Evolutionary conservation across 1,284 basidiomycete genomes (phyloP), one percentile per base, ranked within the genome.

Genomic region (Cryptococcus wingfieldii): DNA sequence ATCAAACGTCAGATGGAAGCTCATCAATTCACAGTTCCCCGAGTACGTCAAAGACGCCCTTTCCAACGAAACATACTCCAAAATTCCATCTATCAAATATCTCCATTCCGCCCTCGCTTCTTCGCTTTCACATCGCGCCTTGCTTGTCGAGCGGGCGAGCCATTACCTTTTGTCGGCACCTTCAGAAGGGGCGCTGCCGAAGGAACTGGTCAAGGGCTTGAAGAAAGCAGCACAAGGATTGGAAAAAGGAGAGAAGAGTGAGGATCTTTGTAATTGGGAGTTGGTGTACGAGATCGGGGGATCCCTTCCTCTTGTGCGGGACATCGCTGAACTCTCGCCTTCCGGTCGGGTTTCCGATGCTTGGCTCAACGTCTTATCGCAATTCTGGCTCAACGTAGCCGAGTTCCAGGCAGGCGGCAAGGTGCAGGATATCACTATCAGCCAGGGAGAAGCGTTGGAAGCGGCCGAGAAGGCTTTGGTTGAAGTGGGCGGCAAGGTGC

Each of bases 1-100:
- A 9, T 42, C 41, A 7, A 9, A 23, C 9, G 19, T 42, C 7
- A n/a, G 41, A 42, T 23, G 7, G 14, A n/a, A 16, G 19, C 41
- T 42, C n/a, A 42, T 16, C 16, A 2, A 10, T 10, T 39, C 9
- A 19, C 49, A 70, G 66, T 53, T 71, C 39, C 67, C 71, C 2
- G 69, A 74, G 50, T 66, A 68, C 28, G 47, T 72, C 53, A 70
- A 69, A 54, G 67, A 69, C 46, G 65, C 68, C 25, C 54, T 75
- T 8, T 57, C 66, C 45, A 56, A 70, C 46, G 72, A 72, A 53
- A 61, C 64, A 14, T 75, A 71, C 61, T 59, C 61, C 47, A 62
- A 67, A 49, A 58, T 72, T 37, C 60, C 58, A n/a, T 59, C 61
- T 10, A 65, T 73, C 16, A 58, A 62, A 23, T 56, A 62, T 10